These are phyloP conservation scores for Gymnopilus junonius DNA, from an alignment of 768 basidiomycete species.

Conservation along the genomic window DNA sequence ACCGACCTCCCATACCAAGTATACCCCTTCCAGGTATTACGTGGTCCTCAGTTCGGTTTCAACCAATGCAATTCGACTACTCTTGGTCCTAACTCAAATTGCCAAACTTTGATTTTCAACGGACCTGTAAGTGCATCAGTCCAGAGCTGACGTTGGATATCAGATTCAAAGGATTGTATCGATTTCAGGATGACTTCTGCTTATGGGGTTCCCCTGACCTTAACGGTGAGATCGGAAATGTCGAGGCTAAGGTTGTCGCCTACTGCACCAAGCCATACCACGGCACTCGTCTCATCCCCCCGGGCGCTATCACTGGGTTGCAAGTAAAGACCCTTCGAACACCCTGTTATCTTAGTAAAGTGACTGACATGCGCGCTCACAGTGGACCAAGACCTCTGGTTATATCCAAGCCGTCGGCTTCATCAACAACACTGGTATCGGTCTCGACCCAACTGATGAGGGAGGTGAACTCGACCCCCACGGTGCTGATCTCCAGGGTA, in stretches of 20 bases:
- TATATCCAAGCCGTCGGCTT: slow-evolving; percentile 68
- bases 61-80: slow-evolving; percentile 73
- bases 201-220: slow-evolving; percentile 62
- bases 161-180: background rate
- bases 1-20: slow-evolving; percentile 22
- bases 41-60: slow-evolving; percentile 60
- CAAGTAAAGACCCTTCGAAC: slow-evolving; percentile 46
- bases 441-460: slow-evolving; percentile 54
- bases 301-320: slow-evolving; percentile 62
- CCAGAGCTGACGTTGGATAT: background rate
- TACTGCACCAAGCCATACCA: slow-evolving; percentile 77
- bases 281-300: slow-evolving; percentile 78
- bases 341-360: background rate
- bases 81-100: slow-evolving; percentile 54
- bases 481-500: slow-evolving; percentile 76
- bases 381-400: slow-evolving; percentile 49
- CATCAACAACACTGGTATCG: slow-evolving; percentile 62
- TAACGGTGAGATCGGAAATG: slow-evolving; percentile 60
- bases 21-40: slow-evolving; percentile 22
- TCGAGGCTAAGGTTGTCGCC: slow-evolving; percentile 73
- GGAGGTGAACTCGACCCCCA: slow-evolving; percentile 84
- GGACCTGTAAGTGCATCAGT: slow-evolving; percentile 39
- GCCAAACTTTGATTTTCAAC: slow-evolving; percentile 67
- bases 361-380: background rate
- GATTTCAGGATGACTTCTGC: slow-evolving; percentile 59